A percentile compares a stretch with the other conserved stretches of the same genome.
These are phyloP conservation scores for Tripidium arundinaceum DNA, from an alignment of 202 grass and related monocot genomes.

Conservation along the genomic window DNA sequence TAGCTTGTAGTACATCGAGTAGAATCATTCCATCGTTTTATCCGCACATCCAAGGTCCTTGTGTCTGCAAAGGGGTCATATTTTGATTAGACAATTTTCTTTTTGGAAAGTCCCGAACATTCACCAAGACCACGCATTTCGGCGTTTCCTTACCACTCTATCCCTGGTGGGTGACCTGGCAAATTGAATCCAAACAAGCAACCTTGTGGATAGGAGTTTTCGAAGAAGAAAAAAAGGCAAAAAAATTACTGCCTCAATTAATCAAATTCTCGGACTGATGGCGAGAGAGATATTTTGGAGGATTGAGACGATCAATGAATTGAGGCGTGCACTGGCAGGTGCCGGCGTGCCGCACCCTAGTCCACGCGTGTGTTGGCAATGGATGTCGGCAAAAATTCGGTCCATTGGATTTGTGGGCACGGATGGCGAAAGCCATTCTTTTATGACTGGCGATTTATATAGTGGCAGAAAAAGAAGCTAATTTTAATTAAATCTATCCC, in stretches of 20 bases:
- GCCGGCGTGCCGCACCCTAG: neutral
- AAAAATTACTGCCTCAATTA: neutral
- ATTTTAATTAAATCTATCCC: neutral
- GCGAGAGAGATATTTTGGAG: slow-evolving; percentile 20
- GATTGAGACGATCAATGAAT: neutral
- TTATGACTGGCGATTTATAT: neutral
- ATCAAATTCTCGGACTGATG: neutral
- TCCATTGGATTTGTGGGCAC: neutral
- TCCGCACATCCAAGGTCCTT: too few relatives aligned
- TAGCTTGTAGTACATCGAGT: too few relatives aligned
- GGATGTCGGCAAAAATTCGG: neutral
- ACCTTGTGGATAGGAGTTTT: too few relatives aligned
- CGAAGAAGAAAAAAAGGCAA: neutral
- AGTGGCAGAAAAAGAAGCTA: neutral
- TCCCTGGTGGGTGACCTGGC: too few relatives aligned
- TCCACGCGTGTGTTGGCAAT: neutral
- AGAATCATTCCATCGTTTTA: too few relatives aligned
- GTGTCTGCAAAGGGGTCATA: too few relatives aligned
- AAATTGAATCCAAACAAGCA: too few relatives aligned
- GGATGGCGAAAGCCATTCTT: too few relatives aligned
- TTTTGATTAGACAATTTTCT: too few relatives aligned
- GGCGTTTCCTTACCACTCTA: neutral
- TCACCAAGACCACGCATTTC: neutral
- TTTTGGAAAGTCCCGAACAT: too few relatives aligned
- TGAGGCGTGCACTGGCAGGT: neutral